phyloP scores from a whole-genome alignment of 2,329 filamentous ascomycete species.

The Didymella pomorum region DNA sequence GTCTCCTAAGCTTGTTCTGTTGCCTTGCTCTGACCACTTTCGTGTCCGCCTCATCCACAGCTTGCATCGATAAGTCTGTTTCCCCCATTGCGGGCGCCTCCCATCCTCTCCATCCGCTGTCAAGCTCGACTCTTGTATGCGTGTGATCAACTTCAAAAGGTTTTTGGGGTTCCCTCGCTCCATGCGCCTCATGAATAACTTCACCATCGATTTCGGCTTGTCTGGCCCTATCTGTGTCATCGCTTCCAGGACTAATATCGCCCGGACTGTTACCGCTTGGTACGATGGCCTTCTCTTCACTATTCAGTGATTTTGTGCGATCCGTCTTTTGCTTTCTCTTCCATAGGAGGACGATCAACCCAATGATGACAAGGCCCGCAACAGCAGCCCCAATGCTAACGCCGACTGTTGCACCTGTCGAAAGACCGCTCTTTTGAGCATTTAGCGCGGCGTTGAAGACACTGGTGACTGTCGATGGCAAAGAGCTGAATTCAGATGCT shows the following conservation, averaged over 20 bases:
- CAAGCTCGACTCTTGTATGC: not conserved
- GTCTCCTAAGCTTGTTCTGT: not conserved
- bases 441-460: not conserved
- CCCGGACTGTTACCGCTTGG: not conserved
- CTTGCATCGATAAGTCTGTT: not conserved
- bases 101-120: constrained; percentile 1
- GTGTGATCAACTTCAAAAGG: not conserved
- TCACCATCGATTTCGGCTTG: not conserved
- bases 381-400: not conserved
- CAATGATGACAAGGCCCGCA: not conserved
- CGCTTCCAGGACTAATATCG: no score
- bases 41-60: not conserved
- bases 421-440: not conserved
- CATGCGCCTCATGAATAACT: not conserved
- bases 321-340: not conserved
- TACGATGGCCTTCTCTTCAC: not conserved
- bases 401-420: not conserved
- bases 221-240: not conserved
- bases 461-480: not conserved
- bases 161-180: not conserved
- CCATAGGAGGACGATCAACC: not conserved
- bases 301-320: not conserved
- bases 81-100: not conserved
- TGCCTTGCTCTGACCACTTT: not conserved
- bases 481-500: not conserved